These are phyloP conservation scores for Alternaria ventricosa DNA, from an alignment of 2,329 filamentous ascomycete species.

Conservation along the genomic window DNA sequence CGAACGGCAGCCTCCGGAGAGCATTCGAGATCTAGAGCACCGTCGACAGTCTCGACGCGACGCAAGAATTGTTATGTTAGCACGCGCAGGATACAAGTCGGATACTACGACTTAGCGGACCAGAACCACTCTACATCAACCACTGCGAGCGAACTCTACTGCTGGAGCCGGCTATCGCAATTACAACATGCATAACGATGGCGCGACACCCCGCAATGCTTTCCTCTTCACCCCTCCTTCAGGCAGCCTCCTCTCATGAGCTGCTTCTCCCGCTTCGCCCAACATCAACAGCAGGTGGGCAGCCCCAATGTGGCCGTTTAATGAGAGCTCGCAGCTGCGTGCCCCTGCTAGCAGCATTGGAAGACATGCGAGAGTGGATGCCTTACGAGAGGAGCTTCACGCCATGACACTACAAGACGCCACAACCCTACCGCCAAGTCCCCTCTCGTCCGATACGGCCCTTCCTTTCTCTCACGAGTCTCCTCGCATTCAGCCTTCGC, in stretches of 20 bases:
- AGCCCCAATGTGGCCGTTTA: neutral
- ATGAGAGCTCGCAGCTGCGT: neutral
- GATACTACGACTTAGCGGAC: conserved; percentile 1
- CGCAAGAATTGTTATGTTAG: neutral
- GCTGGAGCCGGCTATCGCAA: neutral
- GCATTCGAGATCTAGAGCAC: neutral
- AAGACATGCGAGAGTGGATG: neutral
- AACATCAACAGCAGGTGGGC: neutral
- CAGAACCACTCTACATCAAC: conserved; percentile 7
- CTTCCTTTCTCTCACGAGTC: neutral
- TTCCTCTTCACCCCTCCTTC: neutral
- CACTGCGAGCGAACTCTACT: conserved; percentile 1
- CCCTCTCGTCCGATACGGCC: neutral
- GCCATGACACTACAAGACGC: neutral
- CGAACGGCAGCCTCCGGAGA: neutral
- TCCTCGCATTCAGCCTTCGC: neutral
- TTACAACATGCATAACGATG: neutral
- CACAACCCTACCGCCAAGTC: neutral
- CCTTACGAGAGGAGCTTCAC: neutral
- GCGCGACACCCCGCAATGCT: neutral
- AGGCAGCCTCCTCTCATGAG: neutral
- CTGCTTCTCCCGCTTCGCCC: neutral
- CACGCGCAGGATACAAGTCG: neutral
- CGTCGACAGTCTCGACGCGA: neutral
- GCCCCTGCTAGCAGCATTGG: neutral